Evolutionary conservation across 805 yeast genomes (phyloP).

Genomic region (Millerozyma acaciae): DNA sequence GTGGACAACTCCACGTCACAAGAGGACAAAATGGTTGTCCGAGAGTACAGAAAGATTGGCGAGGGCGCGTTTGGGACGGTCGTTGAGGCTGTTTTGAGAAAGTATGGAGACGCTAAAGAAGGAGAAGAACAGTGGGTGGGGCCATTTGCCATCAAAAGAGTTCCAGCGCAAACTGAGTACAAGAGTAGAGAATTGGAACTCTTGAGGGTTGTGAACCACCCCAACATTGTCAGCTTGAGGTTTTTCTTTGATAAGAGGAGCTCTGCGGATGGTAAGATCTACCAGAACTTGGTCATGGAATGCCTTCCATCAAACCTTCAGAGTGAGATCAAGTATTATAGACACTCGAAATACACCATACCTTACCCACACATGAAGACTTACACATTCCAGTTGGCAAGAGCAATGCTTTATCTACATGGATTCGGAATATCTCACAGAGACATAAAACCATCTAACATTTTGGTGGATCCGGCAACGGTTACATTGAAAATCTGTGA

Average conservation of each 20-base stretch:
- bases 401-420: slow-evolving; percentile 80
- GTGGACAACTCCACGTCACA: slow-evolving; percentile 54
- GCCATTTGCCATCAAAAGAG: slow-evolving; percentile 80
- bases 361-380: slow-evolving; percentile 74
- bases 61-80: slow-evolving; percentile 89
- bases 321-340: slow-evolving; percentile 66
- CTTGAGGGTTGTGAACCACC: slow-evolving; percentile 70
- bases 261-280: slow-evolving; percentile 58
- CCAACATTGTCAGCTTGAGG: slow-evolving; percentile 68
- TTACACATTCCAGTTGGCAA: slow-evolving; percentile 73
- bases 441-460: slow-evolving; percentile 81
- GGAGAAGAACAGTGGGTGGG: slow-evolving; percentile 52
- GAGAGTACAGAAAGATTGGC: slow-evolving; percentile 71
- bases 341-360: slow-evolving; percentile 54
- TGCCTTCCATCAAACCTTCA: slow-evolving; percentile 80
- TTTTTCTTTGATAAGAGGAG: slow-evolving; percentile 69
- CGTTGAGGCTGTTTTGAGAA: slow-evolving; percentile 58
- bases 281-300: slow-evolving; percentile 84
- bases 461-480: slow-evolving; percentile 66
- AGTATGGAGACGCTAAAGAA: slow-evolving; percentile 10
- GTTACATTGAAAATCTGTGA: slow-evolving; percentile 75
- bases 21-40: slow-evolving; percentile 60
- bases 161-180: slow-evolving; percentile 84
- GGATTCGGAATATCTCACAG: slow-evolving; percentile 79
- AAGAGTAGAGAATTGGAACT: slow-evolving; percentile 79